Conservation (phyloP, 345 rosid genomes). For the Gossypium arboreum region DNA sequence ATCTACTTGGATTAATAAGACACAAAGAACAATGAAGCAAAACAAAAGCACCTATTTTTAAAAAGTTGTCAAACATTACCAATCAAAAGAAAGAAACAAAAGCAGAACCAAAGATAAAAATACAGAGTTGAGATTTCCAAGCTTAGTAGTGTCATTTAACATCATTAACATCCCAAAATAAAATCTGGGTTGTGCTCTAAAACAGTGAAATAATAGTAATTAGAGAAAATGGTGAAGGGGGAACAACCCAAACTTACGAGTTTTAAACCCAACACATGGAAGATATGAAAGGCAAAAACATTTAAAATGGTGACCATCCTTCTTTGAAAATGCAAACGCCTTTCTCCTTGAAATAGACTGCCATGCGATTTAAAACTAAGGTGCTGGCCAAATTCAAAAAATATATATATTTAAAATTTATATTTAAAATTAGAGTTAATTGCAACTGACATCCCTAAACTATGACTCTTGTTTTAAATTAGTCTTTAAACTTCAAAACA, state of each 20-base stretch:
- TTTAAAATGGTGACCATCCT: constrained; percentile 16
- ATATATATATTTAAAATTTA: too few relatives aligned
- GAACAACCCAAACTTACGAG: constrained; percentile 20
- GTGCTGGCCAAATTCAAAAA: neutral
- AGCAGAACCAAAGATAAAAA: neutral
- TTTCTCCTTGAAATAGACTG: neutral
- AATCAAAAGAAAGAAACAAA: constrained; percentile 12
- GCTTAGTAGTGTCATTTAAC: constrained; percentile 6
- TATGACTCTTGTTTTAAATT: too few relatives aligned
- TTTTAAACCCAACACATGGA: constrained; percentile 27
- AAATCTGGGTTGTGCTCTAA: constrained; percentile 10
- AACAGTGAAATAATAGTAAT: neutral
- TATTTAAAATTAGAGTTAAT: neutral
- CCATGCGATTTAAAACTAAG: neutral
- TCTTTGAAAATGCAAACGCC: constrained; percentile 1
- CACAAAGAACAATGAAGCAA: constrained; percentile 6
- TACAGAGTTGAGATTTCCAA: constrained; percentile 32
- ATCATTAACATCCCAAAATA: constrained; percentile 12
- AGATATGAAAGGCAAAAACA: constrained; percentile 12
- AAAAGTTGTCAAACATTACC: constrained; percentile 15
- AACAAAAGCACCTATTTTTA: constrained; percentile 11
- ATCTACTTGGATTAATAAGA: constrained; percentile 14
- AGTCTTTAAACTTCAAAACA: too few relatives aligned
- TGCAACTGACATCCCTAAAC: too few relatives aligned
- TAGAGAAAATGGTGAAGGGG: neutral